Percentiles rank a stretch among this genome's conserved stretches.
These are phyloP conservation scores for Pneumocystis wakefieldiae DNA, from an alignment of 1,139 yeast genomes.

Conservation along the genomic window DNA sequence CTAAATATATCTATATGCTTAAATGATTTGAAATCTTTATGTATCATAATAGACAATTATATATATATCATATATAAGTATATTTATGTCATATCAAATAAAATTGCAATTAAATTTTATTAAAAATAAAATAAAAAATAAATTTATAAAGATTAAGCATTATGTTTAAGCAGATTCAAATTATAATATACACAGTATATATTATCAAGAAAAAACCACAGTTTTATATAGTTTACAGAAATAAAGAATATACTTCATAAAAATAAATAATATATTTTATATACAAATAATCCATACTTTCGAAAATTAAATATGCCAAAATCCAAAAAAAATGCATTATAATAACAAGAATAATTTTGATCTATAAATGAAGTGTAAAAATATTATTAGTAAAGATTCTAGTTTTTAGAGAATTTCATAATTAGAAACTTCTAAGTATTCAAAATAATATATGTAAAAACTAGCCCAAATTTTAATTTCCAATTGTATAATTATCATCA, in stretches of 20 bases:
- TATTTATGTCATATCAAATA: too few relatives aligned
- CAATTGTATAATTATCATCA: not conserved
- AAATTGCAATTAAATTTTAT: too few relatives aligned
- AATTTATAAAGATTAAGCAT: not conserved
- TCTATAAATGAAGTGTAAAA: not conserved
- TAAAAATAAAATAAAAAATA: not conserved
- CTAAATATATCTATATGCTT: too few relatives aligned
- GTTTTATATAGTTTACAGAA: not conserved
- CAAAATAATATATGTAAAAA: not conserved
- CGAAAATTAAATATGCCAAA: not conserved
- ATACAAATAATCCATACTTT: not conserved
- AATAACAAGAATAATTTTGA: not conserved
- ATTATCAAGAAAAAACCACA: not conserved
- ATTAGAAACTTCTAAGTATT: not conserved
- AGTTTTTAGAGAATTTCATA: not conserved
- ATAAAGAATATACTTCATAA: not conserved
- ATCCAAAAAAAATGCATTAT: not conserved
- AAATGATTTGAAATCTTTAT: too few relatives aligned
- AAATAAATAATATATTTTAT: not conserved
- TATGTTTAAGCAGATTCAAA: not conserved
- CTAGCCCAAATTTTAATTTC: not conserved
- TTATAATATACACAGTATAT: not conserved
- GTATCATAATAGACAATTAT: too few relatives aligned
- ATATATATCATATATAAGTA: too few relatives aligned
- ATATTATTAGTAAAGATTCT: not conserved